These are phyloP conservation scores for Geotrichum macrosporum DNA, from an alignment of 1,139 yeast species.

Conservation along the genomic window DNA sequence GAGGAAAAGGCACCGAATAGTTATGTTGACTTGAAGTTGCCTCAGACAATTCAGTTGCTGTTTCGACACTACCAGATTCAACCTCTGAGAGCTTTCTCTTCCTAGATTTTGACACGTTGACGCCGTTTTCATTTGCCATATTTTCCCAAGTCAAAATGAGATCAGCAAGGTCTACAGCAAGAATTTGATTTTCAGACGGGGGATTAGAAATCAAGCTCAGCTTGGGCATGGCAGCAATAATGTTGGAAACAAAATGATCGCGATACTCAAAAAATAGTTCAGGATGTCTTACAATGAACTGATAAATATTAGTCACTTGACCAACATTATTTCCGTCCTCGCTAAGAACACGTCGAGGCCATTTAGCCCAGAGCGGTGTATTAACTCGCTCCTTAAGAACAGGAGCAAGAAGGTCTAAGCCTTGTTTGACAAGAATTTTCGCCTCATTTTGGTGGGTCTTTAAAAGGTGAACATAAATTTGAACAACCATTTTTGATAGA, in stretches of 20 bases:
- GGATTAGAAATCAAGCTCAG: conserved; percentile 77
- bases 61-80: conserved; percentile 22
- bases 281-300: conserved; percentile 81
- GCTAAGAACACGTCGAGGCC: conserved; percentile 89
- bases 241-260: conserved; percentile 82
- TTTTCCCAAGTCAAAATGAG: conserved; percentile 81
- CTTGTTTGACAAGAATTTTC: conserved; percentile 75
- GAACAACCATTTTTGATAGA: conserved; percentile 82
- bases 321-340: conserved; percentile 84
- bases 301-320: conserved; percentile 83
- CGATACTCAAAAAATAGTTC: conserved; percentile 80
- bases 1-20: conserved; percentile 68
- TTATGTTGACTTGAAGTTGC: conserved; percentile 26
- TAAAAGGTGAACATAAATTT: conserved; percentile 83
- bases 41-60: conserved; percentile 17
- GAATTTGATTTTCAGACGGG: conserved; percentile 71
- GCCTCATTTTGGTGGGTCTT: conserved; percentile 86
- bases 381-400: conserved; percentile 70
- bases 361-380: conserved; percentile 80
- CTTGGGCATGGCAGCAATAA: conserved; percentile 93
- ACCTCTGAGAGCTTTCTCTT: conserved; percentile 26
- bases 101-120: conserved; percentile 33
- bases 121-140: conserved; percentile 30
- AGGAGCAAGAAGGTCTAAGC: conserved; percentile 85
- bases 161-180: conserved; percentile 88